Conservation (phyloP, 306 rosid species). For the Vigna reflexopilosa region DNA sequence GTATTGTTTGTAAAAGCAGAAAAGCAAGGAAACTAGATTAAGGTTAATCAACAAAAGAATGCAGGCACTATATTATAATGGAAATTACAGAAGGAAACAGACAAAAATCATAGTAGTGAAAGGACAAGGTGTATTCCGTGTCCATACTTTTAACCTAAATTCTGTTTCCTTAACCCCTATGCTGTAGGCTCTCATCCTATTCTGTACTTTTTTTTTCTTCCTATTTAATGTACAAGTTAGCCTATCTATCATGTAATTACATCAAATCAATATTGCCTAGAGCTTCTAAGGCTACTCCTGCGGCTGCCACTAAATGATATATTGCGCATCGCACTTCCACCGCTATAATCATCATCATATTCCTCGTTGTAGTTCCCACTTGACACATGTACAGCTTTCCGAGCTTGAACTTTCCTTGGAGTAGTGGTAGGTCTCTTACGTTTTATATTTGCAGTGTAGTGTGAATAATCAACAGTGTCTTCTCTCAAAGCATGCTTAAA, state of each 20-base stretch:
- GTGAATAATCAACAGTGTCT: slow-evolving; percentile 81
- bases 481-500: slow-evolving; percentile 85
- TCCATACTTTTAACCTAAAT: slow-evolving; percentile 51
- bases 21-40: neutral
- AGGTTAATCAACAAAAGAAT: slow-evolving; percentile 66
- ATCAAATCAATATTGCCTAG: slow-evolving; percentile 68
- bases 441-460: slow-evolving; percentile 81
- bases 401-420: slow-evolving; percentile 60
- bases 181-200: slow-evolving; percentile 52
- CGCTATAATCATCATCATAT: slow-evolving; percentile 59
- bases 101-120: slow-evolving; percentile 40
- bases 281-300: slow-evolving; percentile 65
- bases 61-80: slow-evolving; percentile 58
- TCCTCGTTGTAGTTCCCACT: slow-evolving; percentile 68
- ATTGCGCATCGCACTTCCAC: slow-evolving; percentile 65
- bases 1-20: neutral
- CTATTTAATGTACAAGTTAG: slow-evolving; percentile 95
- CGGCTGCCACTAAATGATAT: slow-evolving; percentile 72
- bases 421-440: slow-evolving; percentile 74
- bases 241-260: slow-evolving; percentile 78
- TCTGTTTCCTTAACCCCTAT: slow-evolving; percentile 55
- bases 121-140: slow-evolving; percentile 27
- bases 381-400: slow-evolving; percentile 58
- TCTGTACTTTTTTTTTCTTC: slow-evolving; percentile 52
- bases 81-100: slow-evolving; percentile 62